phyloP scores from a whole-genome alignment of 1,139 yeast species.

The Diutina scorzettiae region DNA sequence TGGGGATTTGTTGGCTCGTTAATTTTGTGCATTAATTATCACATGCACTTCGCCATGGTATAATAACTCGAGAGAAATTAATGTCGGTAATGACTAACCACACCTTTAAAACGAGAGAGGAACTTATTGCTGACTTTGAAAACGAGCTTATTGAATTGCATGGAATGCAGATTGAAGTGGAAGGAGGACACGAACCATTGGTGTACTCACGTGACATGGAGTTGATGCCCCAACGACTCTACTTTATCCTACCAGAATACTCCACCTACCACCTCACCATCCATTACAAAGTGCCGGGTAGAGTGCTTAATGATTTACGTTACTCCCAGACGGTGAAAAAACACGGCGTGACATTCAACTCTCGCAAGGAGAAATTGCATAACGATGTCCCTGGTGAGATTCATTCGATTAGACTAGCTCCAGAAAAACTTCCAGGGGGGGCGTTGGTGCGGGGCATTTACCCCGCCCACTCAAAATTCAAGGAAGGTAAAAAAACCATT shows the following conservation, averaged over 20 bases:
- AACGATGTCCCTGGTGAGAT: background rate
- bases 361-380: background rate
- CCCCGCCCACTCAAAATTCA: background rate
- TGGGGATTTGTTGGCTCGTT: conserved; percentile 1
- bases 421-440: background rate
- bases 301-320: background rate
- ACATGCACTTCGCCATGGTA: background rate
- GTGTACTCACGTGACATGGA: conserved; percentile 5
- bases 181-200: background rate
- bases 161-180: background rate
- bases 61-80: background rate
- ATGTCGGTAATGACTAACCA: background rate
- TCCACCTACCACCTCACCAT: background rate
- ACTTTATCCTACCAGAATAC: conserved; percentile 1
- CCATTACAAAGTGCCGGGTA: background rate
- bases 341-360: background rate
- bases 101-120: background rate
- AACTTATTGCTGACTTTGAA: conserved; percentile 2
- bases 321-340: conserved; percentile 2
- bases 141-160: conserved; percentile 1
- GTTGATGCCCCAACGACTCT: background rate
- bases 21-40: background rate
- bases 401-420: background rate
- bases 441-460: background rate
- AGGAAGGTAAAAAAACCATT: background rate